Evolutionary conservation across 306 rosid genomes (phyloP).

Genomic region (Fagus crenata): DNA sequence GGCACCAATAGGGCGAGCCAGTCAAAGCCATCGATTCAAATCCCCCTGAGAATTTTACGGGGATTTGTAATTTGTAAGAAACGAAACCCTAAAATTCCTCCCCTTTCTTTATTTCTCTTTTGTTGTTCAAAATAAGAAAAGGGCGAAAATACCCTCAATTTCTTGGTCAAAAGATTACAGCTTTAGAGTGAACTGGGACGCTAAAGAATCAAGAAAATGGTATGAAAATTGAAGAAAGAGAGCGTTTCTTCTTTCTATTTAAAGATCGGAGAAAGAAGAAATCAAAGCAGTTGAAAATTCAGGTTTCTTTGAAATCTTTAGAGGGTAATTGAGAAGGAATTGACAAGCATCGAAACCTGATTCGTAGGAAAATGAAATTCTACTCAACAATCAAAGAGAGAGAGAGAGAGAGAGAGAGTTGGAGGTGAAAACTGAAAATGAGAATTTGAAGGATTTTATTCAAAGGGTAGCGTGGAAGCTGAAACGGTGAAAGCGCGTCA

Average conservation of each 20-base stretch:
- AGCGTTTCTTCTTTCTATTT: background rate
- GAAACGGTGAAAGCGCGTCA: constrained; percentile 28
- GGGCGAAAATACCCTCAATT: background rate
- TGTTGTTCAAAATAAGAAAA: background rate
- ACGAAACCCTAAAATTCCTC: constrained; percentile 7
- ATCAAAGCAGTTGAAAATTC: background rate
- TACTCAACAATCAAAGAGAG: background rate
- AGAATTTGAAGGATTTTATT: background rate
- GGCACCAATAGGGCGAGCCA: constrained; percentile 58
- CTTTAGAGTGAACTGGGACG: background rate
- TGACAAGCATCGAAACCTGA: background rate
- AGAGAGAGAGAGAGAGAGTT: background rate
- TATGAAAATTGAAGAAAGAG: background rate
- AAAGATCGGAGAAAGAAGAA: background rate
- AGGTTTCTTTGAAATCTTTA: too few relatives aligned
- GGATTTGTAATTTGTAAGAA: background rate
- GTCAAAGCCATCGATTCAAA: constrained; percentile 41
- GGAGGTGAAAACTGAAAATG: background rate
- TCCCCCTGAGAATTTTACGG: background rate
- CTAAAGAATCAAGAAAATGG: background rate
- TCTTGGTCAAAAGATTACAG: constrained; percentile 8
- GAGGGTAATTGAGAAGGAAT: background rate
- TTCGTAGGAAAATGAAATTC: background rate
- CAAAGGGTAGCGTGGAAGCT: background rate
- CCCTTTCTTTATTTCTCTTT: background rate